A percentile compares a stretch with the other conserved stretches of the same genome.
Evolutionary conservation across 2,329 filamentous ascomycete genomes (phyloP).

Genomic region (Aspergillus ruber): DNA sequence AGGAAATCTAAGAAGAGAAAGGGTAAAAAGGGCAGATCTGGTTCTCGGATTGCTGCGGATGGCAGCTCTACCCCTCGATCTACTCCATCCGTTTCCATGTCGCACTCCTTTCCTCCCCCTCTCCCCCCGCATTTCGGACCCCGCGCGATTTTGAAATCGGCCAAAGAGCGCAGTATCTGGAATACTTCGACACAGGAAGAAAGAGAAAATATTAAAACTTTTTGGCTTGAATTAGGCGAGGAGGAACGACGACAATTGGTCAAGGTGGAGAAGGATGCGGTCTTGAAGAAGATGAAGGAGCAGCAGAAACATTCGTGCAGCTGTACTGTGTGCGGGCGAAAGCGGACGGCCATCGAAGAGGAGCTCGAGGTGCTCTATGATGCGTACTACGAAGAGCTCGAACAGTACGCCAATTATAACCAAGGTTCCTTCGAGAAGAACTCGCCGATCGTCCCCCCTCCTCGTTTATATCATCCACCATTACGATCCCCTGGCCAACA

Average conservation of each 20-base stretch:
- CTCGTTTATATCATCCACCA: slow-evolving; percentile 56
- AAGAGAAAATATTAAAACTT: slow-evolving; percentile 94
- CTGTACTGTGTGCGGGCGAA: slow-evolving; percentile 92
- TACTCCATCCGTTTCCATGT: slow-evolving; percentile 39
- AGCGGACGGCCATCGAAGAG: slow-evolving; percentile 94
- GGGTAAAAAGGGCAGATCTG: slow-evolving; percentile 29
- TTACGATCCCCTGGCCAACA: slow-evolving; percentile 50
- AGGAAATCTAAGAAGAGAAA: slow-evolving; percentile 39
- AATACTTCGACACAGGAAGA: slow-evolving; percentile 92
- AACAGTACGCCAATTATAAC: slow-evolving; percentile 88
- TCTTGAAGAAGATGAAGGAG: slow-evolving; percentile 99
- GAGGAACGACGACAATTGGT: slow-evolving; percentile 91
- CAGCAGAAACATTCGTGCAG: slow-evolving; percentile 99
- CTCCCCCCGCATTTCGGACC: slow-evolving; percentile 38
- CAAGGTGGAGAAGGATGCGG: slow-evolving; percentile 97
- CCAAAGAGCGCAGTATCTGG: slow-evolving; percentile 81
- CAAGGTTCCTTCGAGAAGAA: slow-evolving; percentile 56
- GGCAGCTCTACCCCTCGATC: slow-evolving; percentile 34
- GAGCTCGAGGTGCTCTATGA: slow-evolving; percentile 96
- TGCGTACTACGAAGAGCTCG: slow-evolving; percentile 95
- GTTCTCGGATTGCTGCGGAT: slow-evolving; percentile 30
- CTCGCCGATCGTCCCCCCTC: slow-evolving; percentile 61
- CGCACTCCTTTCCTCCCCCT: slow-evolving; percentile 37
- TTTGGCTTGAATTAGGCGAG: slow-evolving; percentile 91
- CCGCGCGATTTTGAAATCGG: slow-evolving; percentile 41